A percentile compares a stretch with the other conserved stretches of the same genome.
phyloP scores from a whole-genome alignment of 495 filamentous ascomycete species.

The Neurospora tetrasperma region DNA sequence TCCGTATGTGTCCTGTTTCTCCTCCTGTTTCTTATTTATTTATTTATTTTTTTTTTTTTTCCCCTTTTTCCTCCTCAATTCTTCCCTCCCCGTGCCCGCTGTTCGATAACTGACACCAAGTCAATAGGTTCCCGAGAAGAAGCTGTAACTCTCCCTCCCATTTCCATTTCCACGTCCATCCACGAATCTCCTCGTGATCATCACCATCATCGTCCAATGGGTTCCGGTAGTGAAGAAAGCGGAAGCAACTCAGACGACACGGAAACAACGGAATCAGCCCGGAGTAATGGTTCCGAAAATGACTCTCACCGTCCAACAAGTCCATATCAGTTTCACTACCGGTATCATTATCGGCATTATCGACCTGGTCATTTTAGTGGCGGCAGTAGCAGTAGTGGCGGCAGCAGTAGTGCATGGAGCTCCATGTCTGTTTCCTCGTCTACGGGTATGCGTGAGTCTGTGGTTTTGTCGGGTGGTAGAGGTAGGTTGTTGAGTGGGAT shows the following conservation, averaged over 20 bases:
- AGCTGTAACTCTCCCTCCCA: constrained; percentile 1
- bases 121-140: neutral
- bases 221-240: neutral
- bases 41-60: too few species aligned
- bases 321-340: neutral
- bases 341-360: neutral
- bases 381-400: neutral
- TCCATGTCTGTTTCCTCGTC: neutral
- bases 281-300: too few species aligned
- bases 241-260: neutral
- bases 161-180: too few species aligned
- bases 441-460: neutral
- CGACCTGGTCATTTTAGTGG: neutral
- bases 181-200: neutral
- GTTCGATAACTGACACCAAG: too few species aligned
- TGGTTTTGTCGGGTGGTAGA: neutral
- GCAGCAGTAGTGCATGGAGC: neutral
- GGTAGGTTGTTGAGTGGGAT: neutral
- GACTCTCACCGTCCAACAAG: too few species aligned
- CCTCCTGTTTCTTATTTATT: too few species aligned
- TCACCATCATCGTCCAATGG: neutral
- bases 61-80: too few species aligned
- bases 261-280: too few species aligned
- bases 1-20: constrained; percentile 4
- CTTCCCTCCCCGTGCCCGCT: too few species aligned